A percentile compares a stretch with the other conserved stretches of the same genome.
phyloP scores from a whole-genome alignment of 371 early-diverging fungal species.

The Mortierella sp. region DNA sequence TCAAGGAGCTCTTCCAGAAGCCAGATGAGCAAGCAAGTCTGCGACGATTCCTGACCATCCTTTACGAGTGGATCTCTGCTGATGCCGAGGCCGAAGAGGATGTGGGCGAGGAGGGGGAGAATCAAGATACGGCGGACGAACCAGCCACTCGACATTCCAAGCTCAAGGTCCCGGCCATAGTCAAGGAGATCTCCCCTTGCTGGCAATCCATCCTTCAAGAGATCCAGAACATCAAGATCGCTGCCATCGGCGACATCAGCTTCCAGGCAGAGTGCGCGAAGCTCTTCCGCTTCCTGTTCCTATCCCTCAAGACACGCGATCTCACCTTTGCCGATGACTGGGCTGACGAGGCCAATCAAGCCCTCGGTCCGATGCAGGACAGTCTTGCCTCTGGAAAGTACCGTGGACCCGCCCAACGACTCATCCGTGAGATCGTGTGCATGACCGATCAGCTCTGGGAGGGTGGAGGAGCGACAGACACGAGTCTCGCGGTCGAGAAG shows the following conservation, averaged over 20 bases:
- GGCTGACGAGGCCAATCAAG: not conserved
- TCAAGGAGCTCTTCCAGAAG: slow-evolving; percentile 26
- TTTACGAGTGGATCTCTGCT: slow-evolving; percentile 3
- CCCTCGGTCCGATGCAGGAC: slow-evolving; percentile 17
- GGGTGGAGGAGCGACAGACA: slow-evolving; percentile 33
- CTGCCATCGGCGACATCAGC: not conserved
- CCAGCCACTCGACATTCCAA: not conserved
- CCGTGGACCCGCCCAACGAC: slow-evolving; percentile 33
- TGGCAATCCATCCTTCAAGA: slow-evolving; percentile 15
- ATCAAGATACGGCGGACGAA: not conserved
- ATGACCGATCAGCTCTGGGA: slow-evolving; percentile 43
- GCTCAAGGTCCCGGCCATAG: slow-evolving; percentile 1
- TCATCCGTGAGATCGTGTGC: slow-evolving; percentile 28
- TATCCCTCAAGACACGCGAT: slow-evolving; percentile 7
- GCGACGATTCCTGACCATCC: slow-evolving; percentile 1
- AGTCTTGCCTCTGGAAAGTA: not conserved
- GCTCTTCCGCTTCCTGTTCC: slow-evolving; percentile 26
- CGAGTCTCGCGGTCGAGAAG: slow-evolving; percentile 34
- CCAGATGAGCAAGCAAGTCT: slow-evolving; percentile 14
- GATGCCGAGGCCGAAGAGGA: not conserved
- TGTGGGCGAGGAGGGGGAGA: not conserved
- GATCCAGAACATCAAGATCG: slow-evolving; percentile 20
- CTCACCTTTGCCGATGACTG: slow-evolving; percentile 16
- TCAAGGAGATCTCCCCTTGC: slow-evolving; percentile 29
- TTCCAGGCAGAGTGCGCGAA: slow-evolving; percentile 6